These are phyloP conservation scores for Amauroascus verrucosus DNA, from an alignment of 2,329 filamentous ascomycete species.

Conservation along the genomic window DNA sequence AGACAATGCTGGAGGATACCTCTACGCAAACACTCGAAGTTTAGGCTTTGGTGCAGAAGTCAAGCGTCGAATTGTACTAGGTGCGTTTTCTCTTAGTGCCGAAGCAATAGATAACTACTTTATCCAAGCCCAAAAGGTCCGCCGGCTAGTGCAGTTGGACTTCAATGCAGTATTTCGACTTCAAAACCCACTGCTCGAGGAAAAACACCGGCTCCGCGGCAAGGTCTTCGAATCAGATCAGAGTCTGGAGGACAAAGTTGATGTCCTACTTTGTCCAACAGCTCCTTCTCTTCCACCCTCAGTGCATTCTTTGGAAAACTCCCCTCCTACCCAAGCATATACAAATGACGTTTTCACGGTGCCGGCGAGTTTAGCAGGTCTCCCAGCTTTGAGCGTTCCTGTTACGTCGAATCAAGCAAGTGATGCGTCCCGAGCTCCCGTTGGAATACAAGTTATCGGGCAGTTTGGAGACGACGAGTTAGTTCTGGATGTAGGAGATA, in stretches of 20 bases:
- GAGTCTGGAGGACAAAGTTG: constrained; percentile 46
- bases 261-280: constrained; percentile 80
- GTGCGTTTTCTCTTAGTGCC: constrained; percentile 81
- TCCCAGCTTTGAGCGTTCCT: constrained; percentile 81
- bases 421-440: constrained; percentile 15
- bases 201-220: too few species aligned
- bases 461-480: constrained; percentile 40
- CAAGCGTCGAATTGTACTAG: constrained; percentile 73
- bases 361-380: constrained; percentile 79
- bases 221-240: neutral
- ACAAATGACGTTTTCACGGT: constrained; percentile 95
- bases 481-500: constrained; percentile 31
- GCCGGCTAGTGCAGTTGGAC: constrained; percentile 71
- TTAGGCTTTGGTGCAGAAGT: constrained; percentile 75
- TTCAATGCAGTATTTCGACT: constrained; percentile 70
- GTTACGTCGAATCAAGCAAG: constrained; percentile 32
- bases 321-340: constrained; percentile 59
- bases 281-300: constrained; percentile 65
- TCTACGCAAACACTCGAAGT: constrained; percentile 68
- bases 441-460: constrained; percentile 39
- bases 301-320: constrained; percentile 45
- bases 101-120: constrained; percentile 95
- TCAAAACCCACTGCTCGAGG: constrained; percentile 52
- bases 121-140: constrained; percentile 79
- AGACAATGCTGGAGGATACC: constrained; percentile 45